Base-by-base conservation (phyloP, 306 rosid genomes). In the Lupinus albus region DNA sequence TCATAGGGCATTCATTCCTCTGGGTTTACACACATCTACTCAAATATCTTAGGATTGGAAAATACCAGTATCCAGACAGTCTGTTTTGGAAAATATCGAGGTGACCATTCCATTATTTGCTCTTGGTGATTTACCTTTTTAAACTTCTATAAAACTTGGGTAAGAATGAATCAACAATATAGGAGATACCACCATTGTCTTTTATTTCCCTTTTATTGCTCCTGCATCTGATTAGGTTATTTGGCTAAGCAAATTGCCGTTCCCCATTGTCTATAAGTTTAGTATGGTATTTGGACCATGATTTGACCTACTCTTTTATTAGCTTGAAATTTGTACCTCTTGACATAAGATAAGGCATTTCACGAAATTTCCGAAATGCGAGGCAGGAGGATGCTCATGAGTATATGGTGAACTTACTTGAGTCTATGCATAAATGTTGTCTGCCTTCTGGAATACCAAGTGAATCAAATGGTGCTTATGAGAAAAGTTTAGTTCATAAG, bases 321-420 rank as follows among this genome's bases (percentile, higher is more conserved):
- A 2, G 57, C 28, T 64, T 54, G 16, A 70, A 76, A 35, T 54
- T 67, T 82, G 86, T 45, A 48, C 59, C 81, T 78, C 91, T 58
- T 88, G 75, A 88, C 88, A 69, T 51, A 10, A 72, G 77, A 76
- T 76, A 59, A 94, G 99, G 96, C 70, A 88, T 94, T 77, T 94
- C 99, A 53, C 78, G 99, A 33, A 90, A 86, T 80, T 94, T 94
- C 44, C 80, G 85, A 20, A 88, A 82, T 73, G 82, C 90, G 10
- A 88, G 99, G 78, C 99, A 94, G 74, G 99, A 94, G 75, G 99
- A 94, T 88, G 99, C 99, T 11, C 99, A 94, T 36, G 99, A 94
- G 73, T 94, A 90, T 87, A 94, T 94, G 99, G 99, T 94, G 32
- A 90, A 94, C 81, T 86, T 94, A 83, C 90, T 94, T 65, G 99